Conservation (phyloP, 768 basidiomycete species). For the Guyanaporus albipodus region DNA sequence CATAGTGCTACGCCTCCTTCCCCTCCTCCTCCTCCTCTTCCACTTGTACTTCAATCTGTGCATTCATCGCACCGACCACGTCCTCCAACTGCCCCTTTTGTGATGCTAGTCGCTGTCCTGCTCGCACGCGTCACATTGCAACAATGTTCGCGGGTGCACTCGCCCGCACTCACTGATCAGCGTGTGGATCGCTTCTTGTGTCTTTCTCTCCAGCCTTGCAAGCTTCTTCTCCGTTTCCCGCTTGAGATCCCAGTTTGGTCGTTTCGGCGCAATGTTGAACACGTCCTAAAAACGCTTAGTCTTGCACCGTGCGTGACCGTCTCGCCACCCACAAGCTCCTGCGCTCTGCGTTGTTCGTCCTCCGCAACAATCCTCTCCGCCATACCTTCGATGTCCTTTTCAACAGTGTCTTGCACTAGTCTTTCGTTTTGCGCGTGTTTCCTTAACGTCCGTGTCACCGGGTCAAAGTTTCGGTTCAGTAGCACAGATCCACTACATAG, state of each 20-base stretch:
- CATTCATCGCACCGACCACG: slow-evolving; percentile 78
- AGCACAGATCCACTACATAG: slow-evolving; percentile 45
- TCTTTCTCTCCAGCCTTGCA: slow-evolving; percentile 83
- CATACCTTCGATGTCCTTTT: slow-evolving; percentile 77
- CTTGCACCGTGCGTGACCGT: neutral
- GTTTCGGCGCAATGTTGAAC: slow-evolving; percentile 96
- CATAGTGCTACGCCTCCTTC: neutral
- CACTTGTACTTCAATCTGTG: slow-evolving; percentile 57
- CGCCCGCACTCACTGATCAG: slow-evolving; percentile 71
- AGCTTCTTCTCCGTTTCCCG: slow-evolving; percentile 90
- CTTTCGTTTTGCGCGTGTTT: slow-evolving; percentile 58
- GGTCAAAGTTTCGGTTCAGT: slow-evolving; percentile 84
- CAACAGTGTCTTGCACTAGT: slow-evolving; percentile 78
- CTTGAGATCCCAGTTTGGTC: slow-evolving; percentile 95
- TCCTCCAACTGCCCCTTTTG: slow-evolving; percentile 80
- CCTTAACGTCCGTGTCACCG: slow-evolving; percentile 73
- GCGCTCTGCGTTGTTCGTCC: slow-evolving; percentile 78
- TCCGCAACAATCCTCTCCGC: slow-evolving; percentile 82
- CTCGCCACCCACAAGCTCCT: slow-evolving; percentile 73
- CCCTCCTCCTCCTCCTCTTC: slow-evolving; percentile 12
- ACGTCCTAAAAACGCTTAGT: slow-evolving; percentile 58
- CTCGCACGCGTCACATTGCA: slow-evolving; percentile 5
- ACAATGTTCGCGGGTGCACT: neutral
- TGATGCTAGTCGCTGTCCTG: slow-evolving; percentile 75
- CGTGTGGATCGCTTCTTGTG: slow-evolving; percentile 88